Percentiles rank a stretch among this genome's conserved stretches.
Conservation (phyloP, 306 rosid genomes). For the Lablab purpureus region DNA sequence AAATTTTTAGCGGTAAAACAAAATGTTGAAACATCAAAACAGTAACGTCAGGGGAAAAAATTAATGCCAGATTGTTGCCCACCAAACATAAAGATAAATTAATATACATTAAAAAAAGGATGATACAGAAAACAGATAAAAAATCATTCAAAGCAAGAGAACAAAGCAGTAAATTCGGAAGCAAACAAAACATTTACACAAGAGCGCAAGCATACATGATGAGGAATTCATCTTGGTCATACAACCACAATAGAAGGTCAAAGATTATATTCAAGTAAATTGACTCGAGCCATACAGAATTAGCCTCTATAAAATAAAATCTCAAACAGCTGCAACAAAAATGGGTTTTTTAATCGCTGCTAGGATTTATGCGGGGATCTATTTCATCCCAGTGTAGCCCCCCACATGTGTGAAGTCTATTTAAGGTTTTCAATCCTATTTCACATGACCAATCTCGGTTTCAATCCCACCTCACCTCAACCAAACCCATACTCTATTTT, state of each 20-base stretch:
- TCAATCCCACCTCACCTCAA: neutral
- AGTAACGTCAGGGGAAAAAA: constrained; percentile 21
- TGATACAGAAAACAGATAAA: neutral
- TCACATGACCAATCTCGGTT: neutral
- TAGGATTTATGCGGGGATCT: neutral
- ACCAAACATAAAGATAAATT: neutral
- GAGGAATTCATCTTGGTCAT: too few species aligned
- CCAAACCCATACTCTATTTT: neutral
- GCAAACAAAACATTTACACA: neutral
- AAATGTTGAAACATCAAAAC: constrained; percentile 32
- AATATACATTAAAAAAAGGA: neutral
- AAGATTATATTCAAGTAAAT: too few species aligned
- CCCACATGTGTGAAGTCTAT: neutral
- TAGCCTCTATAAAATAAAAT: neutral
- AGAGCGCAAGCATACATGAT: too few species aligned
- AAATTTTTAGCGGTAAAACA: constrained; percentile 25
- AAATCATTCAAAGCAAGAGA: constrained; percentile 19
- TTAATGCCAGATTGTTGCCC: constrained; percentile 2
- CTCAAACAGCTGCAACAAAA: neutral
- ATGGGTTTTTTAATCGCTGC: neutral
- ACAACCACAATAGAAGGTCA: too few species aligned
- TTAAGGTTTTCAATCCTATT: constrained; percentile 14
- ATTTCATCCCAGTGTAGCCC: neutral
- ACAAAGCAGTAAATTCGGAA: neutral
- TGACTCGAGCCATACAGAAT: neutral